A percentile compares a stretch with the other conserved stretches of the same genome.
Conservation (phyloP, 2,329 filamentous ascomycete species). For the Thielaviopsis punctulata region DNA sequence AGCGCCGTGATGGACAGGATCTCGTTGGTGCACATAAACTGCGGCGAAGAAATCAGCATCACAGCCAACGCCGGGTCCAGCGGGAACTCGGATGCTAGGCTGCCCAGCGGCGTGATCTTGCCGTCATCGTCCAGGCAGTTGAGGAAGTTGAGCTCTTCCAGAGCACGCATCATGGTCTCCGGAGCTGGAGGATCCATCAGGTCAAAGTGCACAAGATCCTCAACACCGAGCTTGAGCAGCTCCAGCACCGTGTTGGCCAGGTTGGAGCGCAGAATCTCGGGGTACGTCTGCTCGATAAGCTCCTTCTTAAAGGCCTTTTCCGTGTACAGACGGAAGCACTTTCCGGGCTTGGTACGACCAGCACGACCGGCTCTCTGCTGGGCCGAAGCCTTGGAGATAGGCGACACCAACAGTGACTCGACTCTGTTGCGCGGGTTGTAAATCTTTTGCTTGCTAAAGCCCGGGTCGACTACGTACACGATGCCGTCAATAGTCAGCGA, state of each 20-base stretch:
- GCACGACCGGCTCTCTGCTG: conserved; percentile 97
- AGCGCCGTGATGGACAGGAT: conserved; percentile 89
- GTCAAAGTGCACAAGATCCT: conserved; percentile 95
- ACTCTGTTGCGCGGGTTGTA: conserved; percentile 96
- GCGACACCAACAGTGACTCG: conserved; percentile 90
- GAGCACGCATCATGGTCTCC: conserved; percentile 92
- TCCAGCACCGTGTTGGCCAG: conserved; percentile 88
- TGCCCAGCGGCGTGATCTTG: conserved; percentile 71
- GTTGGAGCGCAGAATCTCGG: conserved; percentile 89
- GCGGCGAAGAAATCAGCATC: conserved; percentile 92
- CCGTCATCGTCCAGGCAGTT: conserved; percentile 94
- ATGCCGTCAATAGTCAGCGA: conserved; percentile 97
- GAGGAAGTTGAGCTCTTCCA: conserved; percentile 95
- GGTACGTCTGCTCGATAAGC: conserved; percentile 91
- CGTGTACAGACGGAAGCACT: conserved; percentile 94
- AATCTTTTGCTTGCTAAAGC: conserved; percentile 98
- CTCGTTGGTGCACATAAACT: conserved; percentile 98
- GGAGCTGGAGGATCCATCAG: conserved; percentile 96
- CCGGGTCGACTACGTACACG: conserved; percentile 96
- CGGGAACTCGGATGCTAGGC: conserved; percentile 84
- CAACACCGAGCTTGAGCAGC: conserved; percentile 88
- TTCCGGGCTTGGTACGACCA: conserved; percentile 93
- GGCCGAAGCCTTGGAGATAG: conserved; percentile 93
- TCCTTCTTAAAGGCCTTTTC: conserved; percentile 95
- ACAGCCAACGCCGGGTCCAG: conserved; percentile 87